Evolutionary conservation across 2,329 filamentous ascomycete species (phyloP), one percentile per base, ranked within the genome.

Genomic region (Teratosphaeria zuluensis): DNA sequence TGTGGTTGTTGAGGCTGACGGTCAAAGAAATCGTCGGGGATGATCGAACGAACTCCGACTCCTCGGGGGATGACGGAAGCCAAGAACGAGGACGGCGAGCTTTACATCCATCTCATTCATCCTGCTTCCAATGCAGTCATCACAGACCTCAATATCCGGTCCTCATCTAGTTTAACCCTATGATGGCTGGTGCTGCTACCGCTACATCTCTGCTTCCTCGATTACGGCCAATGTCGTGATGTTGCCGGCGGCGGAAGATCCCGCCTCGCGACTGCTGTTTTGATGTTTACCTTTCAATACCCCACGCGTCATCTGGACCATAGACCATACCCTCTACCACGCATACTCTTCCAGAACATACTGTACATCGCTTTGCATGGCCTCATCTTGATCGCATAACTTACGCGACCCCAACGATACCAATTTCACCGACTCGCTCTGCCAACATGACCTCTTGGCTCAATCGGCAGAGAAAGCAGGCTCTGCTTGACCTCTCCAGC

Each of bases 311-410:
- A 55, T 38, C 24, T 32, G 8, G 56, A 48, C 30, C 24, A 42
- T 46, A 42, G 14, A 4, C 2, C 12, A 14, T 16, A 12, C 35
- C 1, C 35, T 16, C n/a, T 56, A 60, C 54, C 48, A 46, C 51
- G 16, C 51, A 12, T 16, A 21, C 51, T 14, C 51, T 52, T 6
- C 19, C 21, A 52, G 14, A 42, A 2, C 35, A 21, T 24, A 28
- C 51, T 52, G 1, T 7, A 28, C 51, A 52, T 31, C 14, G 48
- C 48, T 24, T 51, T 60, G 33, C 66, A 56, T 60, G 52, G 61
- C 48, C 54, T 58, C 58, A 33, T 66, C 54, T 55, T 57, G 65
- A 74, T 82, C 80, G 80, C 81, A 74, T 75, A 68, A 64, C 61
- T 68, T 70, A 71, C 76, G 78, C 78, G 77, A 80, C 74, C 64